A percentile compares a stretch with the other conserved stretches of the same genome.
phyloP scores from a whole-genome alignment of 805 yeast genomes.

The Isabelozyma heimii region DNA sequence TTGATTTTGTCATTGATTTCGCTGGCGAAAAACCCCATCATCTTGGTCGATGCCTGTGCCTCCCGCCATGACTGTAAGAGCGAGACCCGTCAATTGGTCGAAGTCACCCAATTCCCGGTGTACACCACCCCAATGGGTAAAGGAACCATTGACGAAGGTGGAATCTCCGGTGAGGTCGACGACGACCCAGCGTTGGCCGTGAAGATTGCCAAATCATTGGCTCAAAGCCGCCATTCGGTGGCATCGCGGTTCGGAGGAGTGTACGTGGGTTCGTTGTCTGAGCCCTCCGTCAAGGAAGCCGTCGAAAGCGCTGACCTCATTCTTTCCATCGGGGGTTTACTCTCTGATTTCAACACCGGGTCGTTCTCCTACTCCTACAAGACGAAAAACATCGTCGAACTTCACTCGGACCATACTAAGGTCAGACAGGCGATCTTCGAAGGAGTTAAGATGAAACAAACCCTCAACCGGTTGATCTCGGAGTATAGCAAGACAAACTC shows the following conservation, averaged over 20 bases:
- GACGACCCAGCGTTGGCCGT: conserved; percentile 23
- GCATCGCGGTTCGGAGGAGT: conserved; percentile 37
- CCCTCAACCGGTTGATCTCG: conserved; percentile 42
- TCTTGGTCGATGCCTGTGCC: conserved; percentile 41
- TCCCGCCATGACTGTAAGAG: conserved; percentile 35
- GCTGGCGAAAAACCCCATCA: conserved; percentile 30
- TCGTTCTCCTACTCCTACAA: conserved; percentile 38
- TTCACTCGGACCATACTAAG: conserved; percentile 41
- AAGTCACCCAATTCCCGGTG: conserved; percentile 39
- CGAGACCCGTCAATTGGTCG: conserved; percentile 32
- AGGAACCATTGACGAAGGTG: conserved; percentile 35
- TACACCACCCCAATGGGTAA: conserved; percentile 43
- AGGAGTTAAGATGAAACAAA: conserved; percentile 42
- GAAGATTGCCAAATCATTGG: conserved; percentile 19
- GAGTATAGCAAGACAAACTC: conserved; percentile 35
- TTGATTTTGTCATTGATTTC: conserved; percentile 22
- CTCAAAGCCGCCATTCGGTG: conserved; percentile 11
- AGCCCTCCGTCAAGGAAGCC: conserved; percentile 33
- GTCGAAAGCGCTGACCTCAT: conserved; percentile 37
- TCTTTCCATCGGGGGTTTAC: conserved; percentile 35
- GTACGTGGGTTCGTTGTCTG: conserved; percentile 36
- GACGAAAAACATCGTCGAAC: conserved; percentile 38
- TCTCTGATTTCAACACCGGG: conserved; percentile 42
- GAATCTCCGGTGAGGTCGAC: conserved; percentile 25
- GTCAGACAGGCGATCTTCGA: conserved; percentile 39